Evolutionary conservation across 495 filamentous ascomycete genomes (phyloP), one percentile per base, ranked within the genome.

Genomic region (Annulohypoxylon nitens): DNA sequence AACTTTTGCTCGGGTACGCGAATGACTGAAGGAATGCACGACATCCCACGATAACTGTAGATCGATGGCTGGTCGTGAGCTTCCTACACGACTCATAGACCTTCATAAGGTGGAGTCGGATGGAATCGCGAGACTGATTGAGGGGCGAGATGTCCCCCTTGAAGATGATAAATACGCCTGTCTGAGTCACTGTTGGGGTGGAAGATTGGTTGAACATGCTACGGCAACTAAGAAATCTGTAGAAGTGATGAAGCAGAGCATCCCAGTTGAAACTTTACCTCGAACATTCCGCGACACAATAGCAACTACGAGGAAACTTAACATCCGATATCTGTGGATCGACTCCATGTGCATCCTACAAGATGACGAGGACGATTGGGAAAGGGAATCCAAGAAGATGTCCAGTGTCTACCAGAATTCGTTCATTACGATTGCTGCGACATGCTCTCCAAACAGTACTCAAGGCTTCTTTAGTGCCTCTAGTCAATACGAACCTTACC

Each of bases 261-360:
- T 50, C 23, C 18, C 10, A 3, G 47, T 50, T 18, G 47, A 50
- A 25, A 25, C 2, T 11, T 11, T 50, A 50, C 47, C 47, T 50
- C 16, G 8, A 10, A 50, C 47, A 25, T 50, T 20, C 18, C 47
- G 18, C 2, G 16, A 50, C 8, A 16, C 18, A 25, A 11, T 50
- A 50, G 20, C 6, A 50, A 18, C 10, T 6, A 50, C 47, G 23
- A 50, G 47, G 8, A 50, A 10, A 50, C 16, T 50, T 3, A 16
- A 6, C 1, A 25, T 50, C 20, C 47, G 18, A 23, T 50, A 23
- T 23, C 8, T 50, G 20, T 50, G 47, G 47, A 50, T 50, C 47
- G 47, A 50, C 18, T 20, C 47, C 10, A 50, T 50, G 47, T 50
- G 47, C 8, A 50, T 50, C 47, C 5, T 50, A 11, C 47, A 50